Base-by-base conservation (phyloP, 768 basidiomycete species). In the Naganishia vishniacii region DNA sequence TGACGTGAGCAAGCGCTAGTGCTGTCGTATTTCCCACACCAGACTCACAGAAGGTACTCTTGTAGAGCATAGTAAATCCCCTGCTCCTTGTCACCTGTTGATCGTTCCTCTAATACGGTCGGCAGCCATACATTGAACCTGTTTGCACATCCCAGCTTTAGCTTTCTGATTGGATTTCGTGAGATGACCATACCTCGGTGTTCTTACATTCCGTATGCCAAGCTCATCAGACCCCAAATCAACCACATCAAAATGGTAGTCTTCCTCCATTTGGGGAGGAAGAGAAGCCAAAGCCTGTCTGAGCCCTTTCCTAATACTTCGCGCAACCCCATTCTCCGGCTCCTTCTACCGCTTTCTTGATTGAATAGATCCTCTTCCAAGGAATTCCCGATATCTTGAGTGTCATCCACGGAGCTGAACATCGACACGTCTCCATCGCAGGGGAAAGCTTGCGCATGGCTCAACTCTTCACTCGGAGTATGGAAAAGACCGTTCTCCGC, bases 51-150 rank as follows among this genome's bases (percentile, higher is more conserved):
- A 11, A 77, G 71, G 48, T 68, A 74, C 45, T 77, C 73, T 16
- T 47, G 65, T 65, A 77, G 63, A 25, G 73, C 74, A 28, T 72
- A 60, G 13, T 68, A 65, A 47, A 75, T 70, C 0, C 69, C 73
- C 40, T 72, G 68, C 47, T 71, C 69, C 26, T 71, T 71, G 42
- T 67, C 67, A 5, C 69, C 72, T 26, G 67, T 61, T 3, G 75
- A 74, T 20, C 73, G 62, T 51, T 67, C 64, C 61, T 77, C 75
- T 59, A 77, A 49, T 3, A 77, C 74, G 15, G 73, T 67, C 1
- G 75, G 75, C 18, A 77, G 64, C 75, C 75, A 77, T 7, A 75
- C 74, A 32, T 75, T 77, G 68, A 75, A 77, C 75, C 73, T 77
- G 16, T 70, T 71, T 26, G 71, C 71, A 16, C 66, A 64, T 0